These are phyloP conservation scores for Chaetothyriales sp. DNA, from an alignment of 2,329 filamentous ascomycete species.

Conservation along the genomic window DNA sequence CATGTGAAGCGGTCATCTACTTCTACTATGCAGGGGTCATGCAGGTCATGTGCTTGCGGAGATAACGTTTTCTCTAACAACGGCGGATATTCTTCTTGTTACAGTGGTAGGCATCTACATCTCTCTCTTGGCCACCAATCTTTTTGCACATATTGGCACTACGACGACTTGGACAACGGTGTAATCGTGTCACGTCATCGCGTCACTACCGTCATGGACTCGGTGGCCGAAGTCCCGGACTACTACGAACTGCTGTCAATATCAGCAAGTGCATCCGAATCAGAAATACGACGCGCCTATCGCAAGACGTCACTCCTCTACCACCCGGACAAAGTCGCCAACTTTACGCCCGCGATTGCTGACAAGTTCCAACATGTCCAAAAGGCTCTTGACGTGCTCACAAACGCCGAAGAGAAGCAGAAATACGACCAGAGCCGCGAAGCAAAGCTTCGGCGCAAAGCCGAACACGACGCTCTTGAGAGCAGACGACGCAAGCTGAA, in stretches of 20 bases:
- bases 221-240: slow-evolving; percentile 35
- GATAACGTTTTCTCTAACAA: background rate
- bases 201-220: background rate
- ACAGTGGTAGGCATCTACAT: too few relatives aligned
- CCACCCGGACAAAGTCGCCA: slow-evolving; percentile 80
- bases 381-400: slow-evolving; percentile 73
- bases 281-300: slow-evolving; percentile 74
- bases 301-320: slow-evolving; percentile 75
- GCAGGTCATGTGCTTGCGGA: too few relatives aligned
- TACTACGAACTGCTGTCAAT: slow-evolving; percentile 67
- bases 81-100: slow-evolving; percentile 7
- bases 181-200: background rate
- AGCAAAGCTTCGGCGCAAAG: slow-evolving; percentile 54
- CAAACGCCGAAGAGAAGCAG: slow-evolving; percentile 54
- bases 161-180: background rate
- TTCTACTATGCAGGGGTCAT: too few relatives aligned
- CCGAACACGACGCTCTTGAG: slow-evolving; percentile 60
- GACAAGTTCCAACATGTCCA: slow-evolving; percentile 75
- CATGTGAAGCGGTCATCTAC: too few relatives aligned
- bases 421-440: slow-evolving; percentile 67
- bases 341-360: slow-evolving; percentile 48
- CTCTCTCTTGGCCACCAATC: slow-evolving; percentile 1
- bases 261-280: slow-evolving; percentile 45
- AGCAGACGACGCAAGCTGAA: slow-evolving; percentile 61
- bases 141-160: background rate